phyloP scores from a whole-genome alignment of 1,284 basidiomycete genomes.

The Pulveroboletus sp. region DNA sequence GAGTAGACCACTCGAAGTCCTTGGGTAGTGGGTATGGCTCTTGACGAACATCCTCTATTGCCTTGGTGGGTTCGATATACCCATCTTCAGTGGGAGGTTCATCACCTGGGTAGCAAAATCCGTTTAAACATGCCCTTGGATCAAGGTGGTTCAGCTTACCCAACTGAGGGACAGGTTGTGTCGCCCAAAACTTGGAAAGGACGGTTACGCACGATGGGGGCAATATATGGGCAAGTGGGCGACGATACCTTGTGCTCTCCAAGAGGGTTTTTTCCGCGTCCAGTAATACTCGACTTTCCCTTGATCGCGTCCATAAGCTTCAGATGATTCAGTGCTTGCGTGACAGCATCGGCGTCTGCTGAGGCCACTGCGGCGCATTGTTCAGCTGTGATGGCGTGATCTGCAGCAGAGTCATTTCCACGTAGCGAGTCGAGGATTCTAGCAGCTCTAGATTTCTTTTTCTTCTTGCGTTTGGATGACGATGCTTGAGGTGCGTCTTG shows the following conservation, averaged over 20 bases:
- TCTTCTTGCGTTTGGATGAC: slow-evolving; percentile 67
- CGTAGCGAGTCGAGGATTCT: slow-evolving; percentile 53
- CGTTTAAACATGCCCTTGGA: slow-evolving; percentile 2
- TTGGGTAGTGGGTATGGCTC: slow-evolving; percentile 87
- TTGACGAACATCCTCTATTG: slow-evolving; percentile 79
- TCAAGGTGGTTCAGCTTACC: slow-evolving; percentile 43
- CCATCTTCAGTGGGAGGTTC: slow-evolving; percentile 74
- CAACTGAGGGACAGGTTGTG: slow-evolving; percentile 91
- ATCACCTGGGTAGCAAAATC: slow-evolving; percentile 52
- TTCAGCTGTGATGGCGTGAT: slow-evolving; percentile 58
- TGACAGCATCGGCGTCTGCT: slow-evolving; percentile 60
- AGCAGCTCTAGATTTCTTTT: slow-evolving; percentile 73
- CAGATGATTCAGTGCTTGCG: slow-evolving; percentile 63
- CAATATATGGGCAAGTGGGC: slow-evolving; percentile 1
- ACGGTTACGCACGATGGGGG: slow-evolving; percentile 10
- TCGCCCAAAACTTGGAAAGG: slow-evolving; percentile 81
- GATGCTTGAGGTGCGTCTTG: slow-evolving; percentile 37
- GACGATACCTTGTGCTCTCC: slow-evolving; percentile 81
- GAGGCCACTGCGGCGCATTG: slow-evolving; percentile 49
- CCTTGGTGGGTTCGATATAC: slow-evolving; percentile 83
- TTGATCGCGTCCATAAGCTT: slow-evolving; percentile 74
- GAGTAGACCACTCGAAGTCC: slow-evolving; percentile 89
- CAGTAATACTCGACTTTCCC: slow-evolving; percentile 69
- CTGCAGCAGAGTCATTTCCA: slow-evolving; percentile 55
- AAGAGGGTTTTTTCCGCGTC: slow-evolving; percentile 72